Conservation (phyloP, 805 yeast species). For the Yarrowia sp. region DNA sequence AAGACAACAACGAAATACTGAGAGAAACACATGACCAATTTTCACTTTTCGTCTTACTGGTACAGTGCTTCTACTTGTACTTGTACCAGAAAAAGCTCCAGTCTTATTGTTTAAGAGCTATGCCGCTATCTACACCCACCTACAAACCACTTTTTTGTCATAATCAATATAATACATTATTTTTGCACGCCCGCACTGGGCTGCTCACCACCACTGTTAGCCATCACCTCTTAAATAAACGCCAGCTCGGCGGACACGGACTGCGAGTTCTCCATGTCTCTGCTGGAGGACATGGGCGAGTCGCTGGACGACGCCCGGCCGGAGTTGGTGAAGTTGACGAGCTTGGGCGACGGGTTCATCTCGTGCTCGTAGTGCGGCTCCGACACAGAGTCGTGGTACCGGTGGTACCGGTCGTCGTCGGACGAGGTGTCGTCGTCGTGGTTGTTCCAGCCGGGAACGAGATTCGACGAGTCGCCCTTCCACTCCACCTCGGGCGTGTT, state of each 20-base stretch:
- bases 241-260: slow-evolving; percentile 35
- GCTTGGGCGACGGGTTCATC: slow-evolving; percentile 31
- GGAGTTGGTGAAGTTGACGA: slow-evolving; percentile 35
- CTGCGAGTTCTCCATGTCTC: slow-evolving; percentile 38
- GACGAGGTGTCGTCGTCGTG: slow-evolving; percentile 37
- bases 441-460: slow-evolving; percentile 31
- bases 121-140: background rate
- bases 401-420: slow-evolving; percentile 36
- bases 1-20: too few species aligned
- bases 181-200: slow-evolving; percentile 39
- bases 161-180: slow-evolving; percentile 34
- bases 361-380: slow-evolving; percentile 34
- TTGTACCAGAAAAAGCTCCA: too few species aligned
- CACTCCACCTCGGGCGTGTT: slow-evolving; percentile 35
- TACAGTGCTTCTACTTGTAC: too few species aligned
- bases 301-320: slow-evolving; percentile 33
- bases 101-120: too few species aligned
- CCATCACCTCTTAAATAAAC: slow-evolving; percentile 5
- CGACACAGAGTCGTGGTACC: slow-evolving; percentile 37
- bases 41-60: too few species aligned
- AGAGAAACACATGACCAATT: too few species aligned
- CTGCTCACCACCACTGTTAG: slow-evolving; percentile 3
- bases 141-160: background rate
- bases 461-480: slow-evolving; percentile 26
- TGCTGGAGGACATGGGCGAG: slow-evolving; percentile 8